Base-by-base conservation (phyloP, 2,329 filamentous ascomycete species). In the Trichoderma sp. region DNA sequence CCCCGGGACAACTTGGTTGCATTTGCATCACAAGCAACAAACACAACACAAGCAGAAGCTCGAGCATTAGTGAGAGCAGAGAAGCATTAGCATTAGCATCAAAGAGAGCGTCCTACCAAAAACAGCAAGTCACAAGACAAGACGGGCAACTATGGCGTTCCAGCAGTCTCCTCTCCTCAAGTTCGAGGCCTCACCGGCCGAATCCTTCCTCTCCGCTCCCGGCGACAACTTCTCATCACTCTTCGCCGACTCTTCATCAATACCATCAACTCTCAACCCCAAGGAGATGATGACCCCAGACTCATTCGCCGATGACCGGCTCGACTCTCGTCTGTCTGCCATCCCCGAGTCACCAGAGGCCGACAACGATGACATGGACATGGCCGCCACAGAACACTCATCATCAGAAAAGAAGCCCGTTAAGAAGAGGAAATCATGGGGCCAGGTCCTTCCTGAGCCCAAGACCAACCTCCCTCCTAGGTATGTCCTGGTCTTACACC, bases 341-440 rank as follows among this genome's bases (percentile, higher is more conserved):
- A 73, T 79, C 36, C 75, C 80, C 51, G 76, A 78, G 21, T 57
- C 63, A 3, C 28, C 14, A 2, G n/a, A 56, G 8, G 43, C 11
- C 36, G 71, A 72, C 39, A 66, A 39, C 8, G 39, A 39, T 5
- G 39, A 70, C 39, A 28, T 36, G n/a, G 56, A 47, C 36, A 21
- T 39, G 12, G 21, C 47, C 51, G 14, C 15, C 32, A 6, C 36
- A 12, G 67, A 75, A 36, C 68, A 74, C 7, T 71, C 77, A 1
- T 72, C 77, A 1, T 73, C 78, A 0, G 88, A 91, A 61, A 93
- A 93, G 87, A 96, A 93, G 85, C 87, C 88, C 1, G 84, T 87
- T 43, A 98, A 98, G 89, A 98, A 98, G 89, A 88, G 96, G 78
- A 99, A 98, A 85, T 98, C 96, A 63, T 99, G 96, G 96, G 96